These are phyloP conservation scores for Serendipita sp. DNA, from an alignment of 768 basidiomycete genomes.

Conservation along the genomic window DNA sequence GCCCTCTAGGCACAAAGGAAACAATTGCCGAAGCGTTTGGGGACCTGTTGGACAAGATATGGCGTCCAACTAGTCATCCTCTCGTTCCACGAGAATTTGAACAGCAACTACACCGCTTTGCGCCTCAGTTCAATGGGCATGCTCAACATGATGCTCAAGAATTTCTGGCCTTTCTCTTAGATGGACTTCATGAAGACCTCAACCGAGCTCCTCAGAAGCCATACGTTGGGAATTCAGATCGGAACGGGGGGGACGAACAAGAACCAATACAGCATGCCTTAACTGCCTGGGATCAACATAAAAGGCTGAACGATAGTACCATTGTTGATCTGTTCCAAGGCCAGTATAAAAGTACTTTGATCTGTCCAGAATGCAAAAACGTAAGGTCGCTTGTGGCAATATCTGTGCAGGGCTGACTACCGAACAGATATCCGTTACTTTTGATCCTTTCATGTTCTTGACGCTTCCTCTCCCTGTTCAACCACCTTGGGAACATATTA, in stretches of 20 bases:
- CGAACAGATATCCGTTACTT: conserved; percentile 83
- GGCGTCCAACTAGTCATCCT: conserved; percentile 47
- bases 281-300: conserved; percentile 87
- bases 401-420: neutral
- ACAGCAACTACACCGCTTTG: conserved; percentile 70
- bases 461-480: conserved; percentile 86
- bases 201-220: conserved; percentile 85
- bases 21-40: conserved; percentile 91
- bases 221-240: conserved; percentile 94
- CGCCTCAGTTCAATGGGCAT: conserved; percentile 93
- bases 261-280: conserved; percentile 72
- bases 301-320: conserved; percentile 90
- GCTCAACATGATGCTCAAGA: conserved; percentile 99
- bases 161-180: conserved; percentile 84
- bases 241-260: conserved; percentile 71
- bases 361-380: conserved; percentile 92
- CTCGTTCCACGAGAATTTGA: conserved; percentile 94
- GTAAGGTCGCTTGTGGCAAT: conserved; percentile 23
- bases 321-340: conserved; percentile 95
- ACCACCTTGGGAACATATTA: conserved; percentile 63
- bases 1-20: conserved; percentile 98
- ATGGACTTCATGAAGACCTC: conserved; percentile 25
- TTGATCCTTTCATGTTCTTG: conserved; percentile 98
- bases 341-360: conserved; percentile 85
- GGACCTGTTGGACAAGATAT: conserved; percentile 68